Evolutionary conservation across 768 basidiomycete genomes (phyloP).

Genomic region (Nidularia pulvinata): DNA sequence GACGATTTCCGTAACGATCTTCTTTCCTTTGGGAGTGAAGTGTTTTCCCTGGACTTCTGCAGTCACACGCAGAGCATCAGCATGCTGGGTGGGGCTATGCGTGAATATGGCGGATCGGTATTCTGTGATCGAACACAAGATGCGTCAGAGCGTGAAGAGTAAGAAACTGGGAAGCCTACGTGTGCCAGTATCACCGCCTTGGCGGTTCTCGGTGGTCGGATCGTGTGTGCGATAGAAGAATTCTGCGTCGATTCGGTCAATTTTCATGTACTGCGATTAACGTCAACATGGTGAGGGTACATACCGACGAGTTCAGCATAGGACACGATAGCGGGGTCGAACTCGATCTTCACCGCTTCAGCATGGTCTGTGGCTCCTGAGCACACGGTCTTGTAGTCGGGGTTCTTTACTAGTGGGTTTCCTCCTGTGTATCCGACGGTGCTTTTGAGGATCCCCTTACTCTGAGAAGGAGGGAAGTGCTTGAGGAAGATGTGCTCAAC

Average conservation of each 20-base stretch:
- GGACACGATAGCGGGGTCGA: slow-evolving; percentile 73
- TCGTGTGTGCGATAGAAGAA: slow-evolving; percentile 97
- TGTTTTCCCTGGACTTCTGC: slow-evolving; percentile 84
- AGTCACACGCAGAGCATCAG: slow-evolving; percentile 75
- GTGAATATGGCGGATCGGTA: slow-evolving; percentile 95
- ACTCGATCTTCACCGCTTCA: slow-evolving; percentile 85
- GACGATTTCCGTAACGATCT: slow-evolving; percentile 79
- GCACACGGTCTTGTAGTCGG: slow-evolving; percentile 78
- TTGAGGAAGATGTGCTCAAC: slow-evolving; percentile 85
- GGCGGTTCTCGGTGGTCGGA: slow-evolving; percentile 80
- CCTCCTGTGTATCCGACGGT: slow-evolving; percentile 84
- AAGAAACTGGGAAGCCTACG: slow-evolving; percentile 47
- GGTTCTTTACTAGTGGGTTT: slow-evolving; percentile 47
- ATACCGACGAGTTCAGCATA: slow-evolving; percentile 88
- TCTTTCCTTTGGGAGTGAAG: slow-evolving; percentile 69
- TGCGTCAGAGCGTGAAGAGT: not conserved
- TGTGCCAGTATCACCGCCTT: slow-evolving; percentile 76
- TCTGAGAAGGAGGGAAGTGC: slow-evolving; percentile 67
- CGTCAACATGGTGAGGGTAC: slow-evolving; percentile 20
- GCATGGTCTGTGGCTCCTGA: slow-evolving; percentile 84
- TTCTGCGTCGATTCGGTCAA: slow-evolving; percentile 38
- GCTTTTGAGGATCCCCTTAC: slow-evolving; percentile 76
- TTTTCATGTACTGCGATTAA: not conserved
- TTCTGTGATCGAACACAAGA: slow-evolving; percentile 41
- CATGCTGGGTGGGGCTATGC: slow-evolving; percentile 67